Evolutionary conservation across 2,329 filamentous ascomycete genomes (phyloP), one percentile per base, ranked within the genome.

Genomic region (Ascochyta lentis): DNA sequence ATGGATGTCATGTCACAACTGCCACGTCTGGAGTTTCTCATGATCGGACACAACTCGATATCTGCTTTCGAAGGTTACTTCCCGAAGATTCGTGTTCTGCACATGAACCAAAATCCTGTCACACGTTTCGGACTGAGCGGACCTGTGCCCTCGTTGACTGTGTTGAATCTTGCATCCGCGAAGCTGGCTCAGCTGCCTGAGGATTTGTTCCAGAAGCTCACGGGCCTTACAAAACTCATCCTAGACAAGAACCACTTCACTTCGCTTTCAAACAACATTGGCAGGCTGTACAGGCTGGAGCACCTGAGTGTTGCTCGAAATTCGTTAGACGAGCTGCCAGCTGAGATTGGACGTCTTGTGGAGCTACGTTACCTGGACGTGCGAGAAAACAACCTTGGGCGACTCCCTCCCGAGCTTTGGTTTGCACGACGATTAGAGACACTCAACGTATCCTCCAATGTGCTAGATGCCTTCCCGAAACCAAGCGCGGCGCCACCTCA

Each of bases 241-340:
- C 82, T 99, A 49, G 94, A 97, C 77, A 93, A 91, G 72, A 99
- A 99, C 69, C 96, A 97, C 72, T 96, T 99, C 66, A 92, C 95
- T 0, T 94, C 91, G 0, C 80, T 99, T 23, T 95, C 94, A 0
- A 84, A 86, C 50, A 89, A 96, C 58, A 90, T 99, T 56, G 93
- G 94, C 15, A 90, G 89, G 60, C 79, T 99, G 40, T 86, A 86
- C 60, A 90, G 87, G 64, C 80, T 99, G 27, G 93, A 98, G 70
- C 89, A 96, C 74, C 89, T 99, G 70, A 98, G 92, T 76, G 92
- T 98, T 61, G 92, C 93, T 35, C 91, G 94, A 75, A 99, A 99
- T 72, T 89, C 90, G 0, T 83, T 99, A 3, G 90, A 89, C 57
- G 88, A 91, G 63, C 80, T 99, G 27, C 95, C 95, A 4, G 77